Conservation (phyloP, 2,329 filamentous ascomycete species). For the Pseudogymnoascus sp. region DNA sequence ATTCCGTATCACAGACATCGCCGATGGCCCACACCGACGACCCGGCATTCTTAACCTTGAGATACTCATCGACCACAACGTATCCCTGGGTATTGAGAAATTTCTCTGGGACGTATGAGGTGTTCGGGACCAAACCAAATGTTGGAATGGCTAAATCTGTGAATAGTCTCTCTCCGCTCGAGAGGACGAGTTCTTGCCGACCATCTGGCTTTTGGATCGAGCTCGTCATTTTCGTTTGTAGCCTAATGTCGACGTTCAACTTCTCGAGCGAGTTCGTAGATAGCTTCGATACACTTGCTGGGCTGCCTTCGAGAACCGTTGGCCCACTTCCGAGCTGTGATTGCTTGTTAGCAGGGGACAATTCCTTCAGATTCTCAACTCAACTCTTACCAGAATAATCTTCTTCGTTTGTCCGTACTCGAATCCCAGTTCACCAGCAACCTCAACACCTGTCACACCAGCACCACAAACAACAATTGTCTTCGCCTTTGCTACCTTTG, state of each 20-base stretch:
- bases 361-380: neutral
- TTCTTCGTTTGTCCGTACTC: constrained; percentile 23
- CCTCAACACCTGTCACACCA: constrained; percentile 29
- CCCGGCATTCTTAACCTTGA: constrained; percentile 36
- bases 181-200: constrained; percentile 41
- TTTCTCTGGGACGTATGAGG: constrained; percentile 40
- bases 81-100: constrained; percentile 38
- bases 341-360: neutral
- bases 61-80: constrained; percentile 42
- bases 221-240: constrained; percentile 34
- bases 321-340: constrained; percentile 26
- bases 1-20: constrained; percentile 20
- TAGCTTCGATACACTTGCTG: constrained; percentile 18
- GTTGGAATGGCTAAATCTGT: constrained; percentile 50
- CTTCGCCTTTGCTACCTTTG: constrained; percentile 19
- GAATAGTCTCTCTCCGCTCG: constrained; percentile 37
- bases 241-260: constrained; percentile 42
- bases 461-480: constrained; percentile 27
- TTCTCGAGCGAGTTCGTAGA: constrained; percentile 37
- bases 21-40: constrained; percentile 24
- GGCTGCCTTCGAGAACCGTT: constrained; percentile 18
- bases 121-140: constrained; percentile 46
- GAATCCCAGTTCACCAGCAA: constrained; percentile 27
- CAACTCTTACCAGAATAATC: constrained; percentile 19
- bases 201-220: constrained; percentile 33